These are phyloP conservation scores for Rhodamnia rubescens DNA, from an alignment of 345 rosid species.

Conservation along the genomic window DNA sequence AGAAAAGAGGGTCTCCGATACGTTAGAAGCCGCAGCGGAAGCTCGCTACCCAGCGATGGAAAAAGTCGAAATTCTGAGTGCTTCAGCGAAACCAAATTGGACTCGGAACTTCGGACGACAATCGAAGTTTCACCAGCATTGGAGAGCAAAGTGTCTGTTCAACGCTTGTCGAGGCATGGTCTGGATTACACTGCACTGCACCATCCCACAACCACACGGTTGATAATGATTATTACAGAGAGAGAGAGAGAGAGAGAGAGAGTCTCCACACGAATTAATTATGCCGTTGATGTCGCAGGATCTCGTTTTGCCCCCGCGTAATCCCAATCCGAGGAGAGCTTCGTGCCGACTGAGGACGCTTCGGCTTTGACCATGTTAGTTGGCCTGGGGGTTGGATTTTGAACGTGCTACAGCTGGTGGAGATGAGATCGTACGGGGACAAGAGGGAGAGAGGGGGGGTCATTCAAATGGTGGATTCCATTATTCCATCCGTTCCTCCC, in stretches of 20 bases:
- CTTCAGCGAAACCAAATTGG: not conserved
- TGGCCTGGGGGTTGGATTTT: not conserved
- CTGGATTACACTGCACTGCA: not conserved
- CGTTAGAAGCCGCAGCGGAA: not conserved
- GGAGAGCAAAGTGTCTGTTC: not conserved
- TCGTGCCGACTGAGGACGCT: not conserved
- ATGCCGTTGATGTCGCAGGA: conserved; percentile 14
- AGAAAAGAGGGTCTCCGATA: not conserved
- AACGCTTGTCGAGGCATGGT: not conserved
- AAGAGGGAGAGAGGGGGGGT: conserved; percentile 26
- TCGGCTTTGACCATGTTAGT: not conserved
- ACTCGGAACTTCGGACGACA: not conserved
- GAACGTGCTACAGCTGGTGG: conserved; percentile 34
- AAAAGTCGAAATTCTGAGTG: not conserved
- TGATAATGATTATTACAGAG: not conserved
- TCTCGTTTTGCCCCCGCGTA: conserved; percentile 20
- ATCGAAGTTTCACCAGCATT: not conserved
- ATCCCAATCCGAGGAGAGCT: not conserved
- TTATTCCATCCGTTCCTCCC: conserved; percentile 35
- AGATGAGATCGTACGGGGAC: conserved; percentile 20
- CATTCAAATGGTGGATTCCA: conserved; percentile 44
- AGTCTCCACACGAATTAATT: not conserved
- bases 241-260: not conserved
- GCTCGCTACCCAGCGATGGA: not conserved
- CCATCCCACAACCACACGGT: not conserved